phyloP scores from a whole-genome alignment of 1,284 basidiomycete genomes.

The Naganishia albida region DNA sequence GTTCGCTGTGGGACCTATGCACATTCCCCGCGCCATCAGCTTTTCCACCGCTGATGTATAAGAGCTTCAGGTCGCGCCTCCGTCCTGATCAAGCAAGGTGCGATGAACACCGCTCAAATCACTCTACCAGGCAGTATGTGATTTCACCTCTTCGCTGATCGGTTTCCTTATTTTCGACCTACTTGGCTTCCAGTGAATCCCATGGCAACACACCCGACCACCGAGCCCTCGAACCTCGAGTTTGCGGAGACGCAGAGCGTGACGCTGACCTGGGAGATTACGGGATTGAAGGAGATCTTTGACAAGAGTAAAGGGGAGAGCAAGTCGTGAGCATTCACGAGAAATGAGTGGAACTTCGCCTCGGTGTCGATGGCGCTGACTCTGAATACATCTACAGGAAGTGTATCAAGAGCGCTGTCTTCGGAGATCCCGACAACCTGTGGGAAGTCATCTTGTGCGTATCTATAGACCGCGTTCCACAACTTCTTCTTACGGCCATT shows the following conservation, averaged over 20 bases:
- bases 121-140: conserved; percentile 5
- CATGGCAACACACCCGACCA: conserved; percentile 12
- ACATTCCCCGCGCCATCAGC: too few species aligned
- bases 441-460: conserved; percentile 73
- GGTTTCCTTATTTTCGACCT: not conserved
- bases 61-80: too few species aligned
- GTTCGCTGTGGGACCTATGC: too few species aligned
- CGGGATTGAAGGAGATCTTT: conserved; percentile 67
- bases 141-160: not conserved
- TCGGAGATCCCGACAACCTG: conserved; percentile 53
- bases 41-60: too few species aligned
- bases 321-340: conserved; percentile 47
- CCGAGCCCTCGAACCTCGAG: conserved; percentile 37
- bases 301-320: conserved; percentile 61
- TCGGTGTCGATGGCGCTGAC: not conserved
- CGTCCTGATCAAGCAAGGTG: not conserved
- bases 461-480: not conserved
- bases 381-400: conserved; percentile 41
- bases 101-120: conserved; percentile 3
- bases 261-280: conserved; percentile 73
- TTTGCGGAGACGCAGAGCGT: conserved; percentile 63
- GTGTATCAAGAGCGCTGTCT: conserved; percentile 54
- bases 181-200: not conserved
- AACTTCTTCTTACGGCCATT: not conserved
- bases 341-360: not conserved